phyloP scores from a whole-genome alignment of 2,329 filamentous ascomycete species.

The Endocalyx cinctus region DNA sequence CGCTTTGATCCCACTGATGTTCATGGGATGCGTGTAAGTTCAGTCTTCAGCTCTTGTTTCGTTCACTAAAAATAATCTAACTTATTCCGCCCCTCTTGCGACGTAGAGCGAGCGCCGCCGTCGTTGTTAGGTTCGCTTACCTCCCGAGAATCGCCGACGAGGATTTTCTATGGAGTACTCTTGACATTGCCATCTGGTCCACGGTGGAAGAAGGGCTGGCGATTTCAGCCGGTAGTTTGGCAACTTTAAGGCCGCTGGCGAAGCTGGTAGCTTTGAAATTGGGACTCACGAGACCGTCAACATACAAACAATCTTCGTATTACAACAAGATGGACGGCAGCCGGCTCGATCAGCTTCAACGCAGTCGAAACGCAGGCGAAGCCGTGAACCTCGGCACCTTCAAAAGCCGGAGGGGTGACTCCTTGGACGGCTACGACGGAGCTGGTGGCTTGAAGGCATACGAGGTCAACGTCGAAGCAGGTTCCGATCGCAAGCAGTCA shows the following conservation, averaged over 20 bases:
- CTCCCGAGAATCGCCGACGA: constrained; percentile 32
- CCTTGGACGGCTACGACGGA: neutral
- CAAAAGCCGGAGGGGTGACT: neutral
- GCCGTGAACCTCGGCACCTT: constrained; percentile 1
- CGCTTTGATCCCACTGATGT: constrained; percentile 41
- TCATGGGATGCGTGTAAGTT: constrained; percentile 39
- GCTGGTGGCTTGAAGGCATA: neutral
- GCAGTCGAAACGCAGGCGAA: constrained; percentile 1
- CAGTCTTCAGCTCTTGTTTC: too few species aligned
- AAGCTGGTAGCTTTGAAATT: constrained; percentile 29
- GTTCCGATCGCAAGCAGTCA: neutral
- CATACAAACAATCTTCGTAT: neutral
- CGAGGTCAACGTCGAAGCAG: neutral
- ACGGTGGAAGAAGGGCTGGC: constrained; percentile 43
- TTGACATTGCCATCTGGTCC: constrained; percentile 45
- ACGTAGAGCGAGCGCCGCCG: constrained; percentile 38
- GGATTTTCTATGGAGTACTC: constrained; percentile 40
- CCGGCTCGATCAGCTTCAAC: neutral
- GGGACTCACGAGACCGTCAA: constrained; percentile 5
- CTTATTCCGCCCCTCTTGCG: neutral
- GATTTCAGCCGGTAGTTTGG: constrained; percentile 43
- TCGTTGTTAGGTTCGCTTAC: constrained; percentile 37
- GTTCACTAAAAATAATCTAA: too few species aligned
- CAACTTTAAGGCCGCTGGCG: constrained; percentile 42
- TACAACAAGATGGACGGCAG: neutral